These are phyloP conservation scores for Sporobolus alterniflorus DNA, from an alignment of 202 grass and related monocot genomes.

Conservation along the genomic window DNA sequence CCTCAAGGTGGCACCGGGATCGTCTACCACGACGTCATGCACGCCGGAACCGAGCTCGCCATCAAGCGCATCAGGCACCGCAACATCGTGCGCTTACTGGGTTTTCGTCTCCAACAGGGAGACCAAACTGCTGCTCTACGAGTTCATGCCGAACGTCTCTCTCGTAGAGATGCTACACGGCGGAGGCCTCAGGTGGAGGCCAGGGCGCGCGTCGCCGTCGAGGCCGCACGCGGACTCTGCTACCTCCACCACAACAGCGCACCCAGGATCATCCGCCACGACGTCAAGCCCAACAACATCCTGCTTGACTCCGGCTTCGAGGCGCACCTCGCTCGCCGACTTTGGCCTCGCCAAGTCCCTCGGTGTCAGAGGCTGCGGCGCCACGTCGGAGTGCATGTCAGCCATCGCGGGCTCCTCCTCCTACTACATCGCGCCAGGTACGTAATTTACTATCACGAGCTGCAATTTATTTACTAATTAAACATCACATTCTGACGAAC, in stretches of 20 bases:
- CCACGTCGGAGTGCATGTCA: too few relatives aligned
- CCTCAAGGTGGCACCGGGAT: conserved; percentile 82
- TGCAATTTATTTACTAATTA: too few relatives aligned
- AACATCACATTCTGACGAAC: too few relatives aligned
- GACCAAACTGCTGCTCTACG: conserved; percentile 87
- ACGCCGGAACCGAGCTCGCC: conserved; percentile 60
- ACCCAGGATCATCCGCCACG: conserved; percentile 79
- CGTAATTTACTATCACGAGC: too few relatives aligned
- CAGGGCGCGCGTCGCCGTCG: conserved; percentile 61
- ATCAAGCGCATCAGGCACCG: conserved; percentile 96
- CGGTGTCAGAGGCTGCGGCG: too few relatives aligned
- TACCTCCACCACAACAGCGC: conserved; percentile 98
- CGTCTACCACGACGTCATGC: conserved; percentile 77
- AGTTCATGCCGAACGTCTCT: conserved; percentile 96
- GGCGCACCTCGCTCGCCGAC: too few relatives aligned
- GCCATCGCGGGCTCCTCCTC: too few relatives aligned
- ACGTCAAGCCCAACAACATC: too few relatives aligned
- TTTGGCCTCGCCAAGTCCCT: too few relatives aligned
- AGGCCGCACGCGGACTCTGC: conserved; percentile 85
- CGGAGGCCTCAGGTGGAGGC: conserved; percentile 81
- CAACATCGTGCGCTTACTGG: conserved; percentile 88
- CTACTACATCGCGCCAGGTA: too few relatives aligned
- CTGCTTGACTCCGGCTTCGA: too few relatives aligned
- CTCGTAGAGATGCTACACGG: conserved; percentile 90
- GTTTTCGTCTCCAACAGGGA: conserved; percentile 88